Conservation (phyloP, 495 filamentous ascomycete species). For the Paragyromitra xinjiangensis region DNA sequence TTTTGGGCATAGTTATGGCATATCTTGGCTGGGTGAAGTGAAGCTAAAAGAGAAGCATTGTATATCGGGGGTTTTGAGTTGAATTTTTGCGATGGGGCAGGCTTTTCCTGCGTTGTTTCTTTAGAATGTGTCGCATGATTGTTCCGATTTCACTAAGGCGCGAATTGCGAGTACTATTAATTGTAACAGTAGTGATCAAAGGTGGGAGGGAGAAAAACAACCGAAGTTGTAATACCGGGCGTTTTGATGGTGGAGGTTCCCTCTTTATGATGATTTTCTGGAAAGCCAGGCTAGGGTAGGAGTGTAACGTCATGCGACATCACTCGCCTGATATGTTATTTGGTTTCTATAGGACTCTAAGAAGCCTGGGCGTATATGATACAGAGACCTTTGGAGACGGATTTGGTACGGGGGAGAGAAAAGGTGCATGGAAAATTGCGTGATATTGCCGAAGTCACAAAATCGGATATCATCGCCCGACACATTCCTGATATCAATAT, state of each 20-base stretch:
- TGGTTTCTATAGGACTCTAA: too few relatives aligned
- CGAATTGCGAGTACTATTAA: too few relatives aligned
- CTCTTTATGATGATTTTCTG: neutral
- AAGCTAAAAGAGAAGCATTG: neutral
- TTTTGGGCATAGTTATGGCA: conserved; percentile 1
- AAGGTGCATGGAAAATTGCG: too few relatives aligned
- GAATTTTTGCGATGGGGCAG: neutral
- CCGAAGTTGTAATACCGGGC: neutral
- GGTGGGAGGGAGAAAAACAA: neutral
- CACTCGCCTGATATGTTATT: neutral
- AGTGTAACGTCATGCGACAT: neutral
- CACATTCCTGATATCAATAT: too few relatives aligned
- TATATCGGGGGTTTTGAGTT: neutral
- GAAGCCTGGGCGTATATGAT: too few relatives aligned
- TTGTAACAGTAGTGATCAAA: too few relatives aligned
- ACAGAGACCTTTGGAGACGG: too few relatives aligned
- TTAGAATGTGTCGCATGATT: neutral
- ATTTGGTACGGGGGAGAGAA: too few relatives aligned
- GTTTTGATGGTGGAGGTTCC: neutral
- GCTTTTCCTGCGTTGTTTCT: neutral
- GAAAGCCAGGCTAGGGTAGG: neutral
- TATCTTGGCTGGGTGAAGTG: neutral
- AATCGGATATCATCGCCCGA: too few relatives aligned
- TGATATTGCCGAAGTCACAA: too few relatives aligned
- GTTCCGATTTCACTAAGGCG: neutral